Evolutionary conservation across 106 monocot species (phyloP), one percentile per base, ranked within the genome.

Genomic region (Iris macrosiphon): DNA sequence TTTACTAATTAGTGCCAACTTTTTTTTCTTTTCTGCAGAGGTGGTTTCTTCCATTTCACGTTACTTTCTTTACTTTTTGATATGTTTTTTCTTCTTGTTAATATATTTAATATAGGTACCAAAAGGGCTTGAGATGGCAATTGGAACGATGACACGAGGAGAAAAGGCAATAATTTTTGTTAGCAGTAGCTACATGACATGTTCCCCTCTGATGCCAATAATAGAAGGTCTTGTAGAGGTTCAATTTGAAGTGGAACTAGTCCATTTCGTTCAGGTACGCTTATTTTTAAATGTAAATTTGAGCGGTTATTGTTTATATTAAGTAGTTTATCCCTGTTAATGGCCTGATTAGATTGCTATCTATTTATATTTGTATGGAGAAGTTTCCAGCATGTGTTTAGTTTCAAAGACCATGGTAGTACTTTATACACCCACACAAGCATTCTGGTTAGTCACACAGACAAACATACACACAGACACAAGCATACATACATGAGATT

Each of bases 41-140:
- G 14, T 47, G 46, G 29, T 15, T 50, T 3, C 14, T 50, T 21
- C n/a, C 4, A 15, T 50, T 24, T 7, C 34, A 3, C 23, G 39
- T 40, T 20, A 30, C 47, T 3, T 11, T 45, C 23, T 61, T 7
- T 66, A 52, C 4, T 30, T 61, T 26, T 57, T 52, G 35, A 28
- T 23, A 71, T 38, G 18, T 5, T 43, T 52, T 51, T 61, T 60
- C 5, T 61, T 47, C 50, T 73, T 73, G 46, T n/a, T n/a, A n/a
- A 55, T 47, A 46, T 61, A 45, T 68, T 62, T 73, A 65, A 34
- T 80, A 45, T 73, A 96, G 89, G 71, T 90, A 67, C 91, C 91
- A 23, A 87, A 98, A 63, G 98, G 98, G 25, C 73, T 96, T 71
- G 91, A 98, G 55, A 98, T 98, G 86, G 98, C 75, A 43, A 87